A percentile compares a stretch with the other conserved stretches of the same genome.
Evolutionary conservation across 2,329 filamentous ascomycete species (phyloP).

Genomic region (Hymenotorrendiella dingleyae): DNA sequence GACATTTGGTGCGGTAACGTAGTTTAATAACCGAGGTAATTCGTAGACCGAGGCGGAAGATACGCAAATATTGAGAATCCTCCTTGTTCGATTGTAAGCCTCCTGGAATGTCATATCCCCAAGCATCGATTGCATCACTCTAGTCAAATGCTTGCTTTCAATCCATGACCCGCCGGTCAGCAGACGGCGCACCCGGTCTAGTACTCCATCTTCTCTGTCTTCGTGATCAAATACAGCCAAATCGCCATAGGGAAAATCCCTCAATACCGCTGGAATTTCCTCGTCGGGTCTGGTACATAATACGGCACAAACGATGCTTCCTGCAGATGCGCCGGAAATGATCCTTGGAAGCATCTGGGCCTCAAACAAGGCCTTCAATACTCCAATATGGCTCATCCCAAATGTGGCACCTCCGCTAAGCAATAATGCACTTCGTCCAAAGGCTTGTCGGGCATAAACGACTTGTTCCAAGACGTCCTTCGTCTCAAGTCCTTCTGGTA

Average conservation of each 20-base stretch:
- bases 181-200: constrained; percentile 65
- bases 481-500: constrained; percentile 48
- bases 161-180: constrained; percentile 80
- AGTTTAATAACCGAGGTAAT: constrained; percentile 80
- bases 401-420: constrained; percentile 66
- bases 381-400: constrained; percentile 68
- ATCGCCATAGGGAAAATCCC: constrained; percentile 55
- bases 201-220: constrained; percentile 53
- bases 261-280: constrained; percentile 53
- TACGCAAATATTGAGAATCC: constrained; percentile 90
- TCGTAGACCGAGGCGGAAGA: constrained; percentile 85
- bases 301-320: constrained; percentile 63
- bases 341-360: constrained; percentile 58
- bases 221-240: constrained; percentile 57
- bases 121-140: constrained; percentile 74
- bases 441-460: constrained; percentile 55
- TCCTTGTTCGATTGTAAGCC: constrained; percentile 87
- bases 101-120: constrained; percentile 94
- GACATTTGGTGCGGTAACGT: constrained; percentile 88
- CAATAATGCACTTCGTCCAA: constrained; percentile 59
- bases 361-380: constrained; percentile 61
- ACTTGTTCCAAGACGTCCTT: constrained; percentile 51
- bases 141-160: constrained; percentile 73
- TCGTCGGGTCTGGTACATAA: constrained; percentile 58
- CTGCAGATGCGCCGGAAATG: constrained; percentile 62